Evolutionary conservation across 2,329 filamentous ascomycete genomes (phyloP), one percentile per base, ranked within the genome.

Genomic region (Kalmusia sp.): DNA sequence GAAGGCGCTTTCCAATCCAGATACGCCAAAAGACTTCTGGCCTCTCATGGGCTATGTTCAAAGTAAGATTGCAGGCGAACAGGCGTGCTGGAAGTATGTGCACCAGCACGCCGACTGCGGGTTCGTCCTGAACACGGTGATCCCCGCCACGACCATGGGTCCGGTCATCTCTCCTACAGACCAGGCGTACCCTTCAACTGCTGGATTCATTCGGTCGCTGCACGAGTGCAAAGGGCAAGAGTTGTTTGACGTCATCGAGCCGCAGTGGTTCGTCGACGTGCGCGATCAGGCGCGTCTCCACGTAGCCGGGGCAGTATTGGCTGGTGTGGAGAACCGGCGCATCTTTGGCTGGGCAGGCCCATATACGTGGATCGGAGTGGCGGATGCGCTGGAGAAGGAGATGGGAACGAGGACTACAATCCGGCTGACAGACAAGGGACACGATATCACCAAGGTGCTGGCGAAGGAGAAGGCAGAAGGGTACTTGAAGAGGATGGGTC

Each of bases 31-130:
- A 24, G 41, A 49, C 15, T 34, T 41, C 17, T 12, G 44, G 67
- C 24, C 58, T 49, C 30, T 73, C 68, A 54, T 67, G 73, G 3
- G 64, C 55, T 37, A 79, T 72, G 31, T 81, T 77, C 57, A 86
- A 82, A 11, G 79, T 80, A 71, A 95, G 91, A 47, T 49, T 19
- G 44, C 34, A 15, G 35, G 45, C 8, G 58, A 63, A 45, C 46
- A 55, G 33, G 54, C 43, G 37, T 37, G 40, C 37, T 59, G 60
- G 60, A 44, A 49, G 33, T 63, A 53, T 46, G 33, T 51, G 14
- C 6, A 31, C 6, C 35, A 54, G 33, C 30, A 54, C 24, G 15
- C 28, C 14, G 51, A 54, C 44, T 55, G 51, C 19, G 47, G 53
- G 1, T 63, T 59, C 30, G 40, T 46, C 6, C 34, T 58, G 24